Evolutionary conservation across 192 early-diverging fungal species (phyloP).

Genomic region (Entophlyctis helioformis): DNA sequence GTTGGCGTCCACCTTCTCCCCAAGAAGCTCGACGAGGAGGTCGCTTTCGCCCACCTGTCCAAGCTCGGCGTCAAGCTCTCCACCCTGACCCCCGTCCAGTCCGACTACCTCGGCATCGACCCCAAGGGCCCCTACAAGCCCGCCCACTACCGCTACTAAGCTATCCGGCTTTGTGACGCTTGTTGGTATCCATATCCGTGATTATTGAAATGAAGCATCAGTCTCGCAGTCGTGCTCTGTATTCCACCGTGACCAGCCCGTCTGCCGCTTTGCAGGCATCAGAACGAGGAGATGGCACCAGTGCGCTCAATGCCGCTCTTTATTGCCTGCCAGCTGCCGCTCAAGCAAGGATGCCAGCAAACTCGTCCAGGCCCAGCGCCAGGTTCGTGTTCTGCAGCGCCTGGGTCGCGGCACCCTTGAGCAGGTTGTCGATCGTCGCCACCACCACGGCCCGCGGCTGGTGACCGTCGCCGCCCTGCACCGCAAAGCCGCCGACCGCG

Average conservation of each 20-base stretch:
- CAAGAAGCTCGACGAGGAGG: slow-evolving; percentile 99
- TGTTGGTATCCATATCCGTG: too few relatives aligned
- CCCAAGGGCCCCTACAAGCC: slow-evolving; percentile 90
- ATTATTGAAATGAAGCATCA: too few relatives aligned
- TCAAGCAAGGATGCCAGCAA: too few relatives aligned
- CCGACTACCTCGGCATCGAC: slow-evolving; percentile 73
- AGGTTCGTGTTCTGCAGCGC: slow-evolving; percentile 95
- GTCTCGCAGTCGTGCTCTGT: too few relatives aligned
- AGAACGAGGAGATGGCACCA: too few relatives aligned
- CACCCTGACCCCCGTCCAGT: slow-evolving; percentile 59
- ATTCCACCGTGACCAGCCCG: too few relatives aligned
- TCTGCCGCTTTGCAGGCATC: too few relatives aligned
- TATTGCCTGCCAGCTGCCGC: too few relatives aligned
- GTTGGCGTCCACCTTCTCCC: slow-evolving; percentile 97
- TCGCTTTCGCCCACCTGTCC: slow-evolving; percentile 85
- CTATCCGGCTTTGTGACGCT: too few relatives aligned
- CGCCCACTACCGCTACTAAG: slow-evolving; percentile 88
- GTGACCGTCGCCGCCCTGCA: slow-evolving; percentile 48
- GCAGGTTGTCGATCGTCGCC: slow-evolving; percentile 89
- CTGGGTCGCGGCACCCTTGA: slow-evolving; percentile 99
- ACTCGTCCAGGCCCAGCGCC: slow-evolving; percentile 80
- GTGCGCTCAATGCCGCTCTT: too few relatives aligned
- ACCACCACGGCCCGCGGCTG: slow-evolving; percentile 80
- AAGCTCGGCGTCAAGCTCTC: slow-evolving; percentile 95
- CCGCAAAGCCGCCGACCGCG: slow-evolving; percentile 85